Conservation (phyloP, 1,284 basidiomycete genomes). For the Laetiporus sulphureus region DNA sequence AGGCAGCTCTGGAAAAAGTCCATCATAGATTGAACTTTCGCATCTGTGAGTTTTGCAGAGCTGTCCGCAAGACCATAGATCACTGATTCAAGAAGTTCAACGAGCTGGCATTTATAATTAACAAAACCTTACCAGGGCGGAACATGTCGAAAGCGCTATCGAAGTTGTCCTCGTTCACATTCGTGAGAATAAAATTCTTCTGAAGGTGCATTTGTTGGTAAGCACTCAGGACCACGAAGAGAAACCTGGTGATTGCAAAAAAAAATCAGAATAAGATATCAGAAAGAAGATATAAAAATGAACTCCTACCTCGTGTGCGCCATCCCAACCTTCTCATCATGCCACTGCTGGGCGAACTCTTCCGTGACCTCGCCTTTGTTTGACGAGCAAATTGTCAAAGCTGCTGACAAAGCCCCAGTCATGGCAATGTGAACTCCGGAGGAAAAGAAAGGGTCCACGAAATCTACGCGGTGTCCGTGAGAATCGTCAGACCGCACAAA, state of each 20-base stretch:
- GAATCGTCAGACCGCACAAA: too few relatives aligned
- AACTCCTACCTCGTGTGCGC: slow-evolving; percentile 21
- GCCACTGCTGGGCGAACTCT: slow-evolving; percentile 31
- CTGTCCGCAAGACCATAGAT: slow-evolving; percentile 1
- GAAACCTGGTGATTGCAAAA: neutral
- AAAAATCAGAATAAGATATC: neutral
- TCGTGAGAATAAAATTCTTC: neutral
- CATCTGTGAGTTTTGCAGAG: neutral
- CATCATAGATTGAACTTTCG: slow-evolving; percentile 7
- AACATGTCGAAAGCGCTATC: neutral
- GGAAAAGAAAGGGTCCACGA: slow-evolving; percentile 28
- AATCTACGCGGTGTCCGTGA: slow-evolving; percentile 13
- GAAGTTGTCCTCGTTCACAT: neutral
- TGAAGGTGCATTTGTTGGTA: slow-evolving; percentile 3
- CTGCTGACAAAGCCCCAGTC: slow-evolving; percentile 35
- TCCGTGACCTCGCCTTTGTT: slow-evolving; percentile 32
- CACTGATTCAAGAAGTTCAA: neutral
- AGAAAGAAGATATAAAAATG: neutral
- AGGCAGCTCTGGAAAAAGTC: slow-evolving; percentile 8
- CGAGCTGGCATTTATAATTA: neutral
- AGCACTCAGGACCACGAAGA: slow-evolving; percentile 1
- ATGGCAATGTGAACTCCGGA: slow-evolving; percentile 44
- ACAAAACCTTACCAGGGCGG: neutral
- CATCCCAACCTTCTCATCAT: slow-evolving; percentile 27
- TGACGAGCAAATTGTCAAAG: slow-evolving; percentile 35